These are phyloP conservation scores for Coemansia sp. DNA, from an alignment of 371 early-diverging fungal species.

Conservation along the genomic window DNA sequence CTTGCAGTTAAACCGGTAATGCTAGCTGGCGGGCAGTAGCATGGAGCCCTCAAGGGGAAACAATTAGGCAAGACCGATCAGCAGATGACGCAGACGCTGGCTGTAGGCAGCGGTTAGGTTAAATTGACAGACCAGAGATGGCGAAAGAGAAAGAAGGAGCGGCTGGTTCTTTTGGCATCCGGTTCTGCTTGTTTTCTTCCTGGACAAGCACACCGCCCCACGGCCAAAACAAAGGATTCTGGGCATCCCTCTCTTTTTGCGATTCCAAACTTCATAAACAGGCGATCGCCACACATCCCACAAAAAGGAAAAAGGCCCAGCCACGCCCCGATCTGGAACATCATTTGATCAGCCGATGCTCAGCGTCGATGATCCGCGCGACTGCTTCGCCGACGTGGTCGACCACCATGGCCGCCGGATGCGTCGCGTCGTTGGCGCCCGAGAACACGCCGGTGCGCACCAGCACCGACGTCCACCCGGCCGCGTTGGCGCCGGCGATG, in stretches of 20 bases:
- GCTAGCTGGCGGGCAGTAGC: no score
- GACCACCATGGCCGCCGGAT: slow-evolving; percentile 62
- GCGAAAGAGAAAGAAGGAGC: not conserved
- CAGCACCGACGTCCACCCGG: slow-evolving; percentile 79
- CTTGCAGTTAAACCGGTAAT: no score
- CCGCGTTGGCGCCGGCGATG: slow-evolving; percentile 77
- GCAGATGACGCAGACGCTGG: no score
- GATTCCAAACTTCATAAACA: not conserved
- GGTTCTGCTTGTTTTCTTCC: no score
- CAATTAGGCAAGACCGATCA: no score
- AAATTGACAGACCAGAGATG: no score
- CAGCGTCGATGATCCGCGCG: slow-evolving; percentile 47
- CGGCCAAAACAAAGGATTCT: not conserved
- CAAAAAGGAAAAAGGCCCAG: no score
- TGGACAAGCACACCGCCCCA: no score
- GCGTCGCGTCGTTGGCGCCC: slow-evolving; percentile 55
- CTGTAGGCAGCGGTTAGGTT: no score
- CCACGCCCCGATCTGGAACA: no score
- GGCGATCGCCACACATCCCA: no score
- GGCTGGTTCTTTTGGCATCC: not conserved
- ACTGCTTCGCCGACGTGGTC: slow-evolving; percentile 81
- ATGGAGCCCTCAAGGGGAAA: no score
- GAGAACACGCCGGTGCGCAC: slow-evolving; percentile 81
- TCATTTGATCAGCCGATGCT: slow-evolving; percentile 14
- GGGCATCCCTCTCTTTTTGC: not conserved